A percentile compares a stretch with the other conserved stretches of the same genome.
phyloP scores from a whole-genome alignment of 352 stramenopile genomes.

The Pythium plurisporium region DNA sequence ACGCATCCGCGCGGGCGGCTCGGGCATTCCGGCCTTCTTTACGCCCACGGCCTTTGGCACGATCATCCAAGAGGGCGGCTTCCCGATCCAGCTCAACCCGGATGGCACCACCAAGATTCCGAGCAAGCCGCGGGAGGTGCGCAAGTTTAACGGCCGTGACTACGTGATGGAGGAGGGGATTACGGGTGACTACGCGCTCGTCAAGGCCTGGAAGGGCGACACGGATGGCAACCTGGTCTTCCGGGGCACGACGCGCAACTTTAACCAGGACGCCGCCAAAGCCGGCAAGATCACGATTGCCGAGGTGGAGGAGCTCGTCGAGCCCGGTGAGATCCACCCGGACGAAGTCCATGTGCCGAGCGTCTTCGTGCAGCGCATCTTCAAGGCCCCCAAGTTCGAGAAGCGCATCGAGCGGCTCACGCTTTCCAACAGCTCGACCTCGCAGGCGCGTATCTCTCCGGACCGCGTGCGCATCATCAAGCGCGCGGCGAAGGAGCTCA shows the following conservation, averaged over 20 bases:
- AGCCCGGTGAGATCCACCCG: constrained; percentile 91
- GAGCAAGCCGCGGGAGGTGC: constrained; percentile 63
- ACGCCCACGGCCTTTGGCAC: constrained; percentile 93
- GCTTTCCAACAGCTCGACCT: constrained; percentile 65
- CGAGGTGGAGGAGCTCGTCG: constrained; percentile 95
- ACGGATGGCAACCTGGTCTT: constrained; percentile 96
- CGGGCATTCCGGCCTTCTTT: constrained; percentile 95
- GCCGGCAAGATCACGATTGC: constrained; percentile 91
- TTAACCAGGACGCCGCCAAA: constrained; percentile 95
- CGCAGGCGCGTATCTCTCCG: constrained; percentile 56
- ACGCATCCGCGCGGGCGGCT: constrained; percentile 88
- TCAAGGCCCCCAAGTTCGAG: constrained; percentile 85
- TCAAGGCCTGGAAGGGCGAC: constrained; percentile 96
- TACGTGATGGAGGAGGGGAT: constrained; percentile 97
- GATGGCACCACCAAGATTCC: constrained; percentile 69
- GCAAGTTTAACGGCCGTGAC: constrained; percentile 81
- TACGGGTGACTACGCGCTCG: constrained; percentile 90
- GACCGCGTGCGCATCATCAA: constrained; percentile 92
- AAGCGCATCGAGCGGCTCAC: constrained; percentile 95
- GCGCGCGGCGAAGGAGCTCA: constrained; percentile 82
- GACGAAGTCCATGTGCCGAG: constrained; percentile 94
- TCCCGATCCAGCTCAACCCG: constrained; percentile 68
- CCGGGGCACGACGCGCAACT: constrained; percentile 93
- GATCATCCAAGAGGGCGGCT: constrained; percentile 85
- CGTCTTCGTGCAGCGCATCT: constrained; percentile 95